phyloP scores from a whole-genome alignment of 2,329 filamentous ascomycete genomes.

The Stagonosporopsis cucurbitacearum region DNA sequence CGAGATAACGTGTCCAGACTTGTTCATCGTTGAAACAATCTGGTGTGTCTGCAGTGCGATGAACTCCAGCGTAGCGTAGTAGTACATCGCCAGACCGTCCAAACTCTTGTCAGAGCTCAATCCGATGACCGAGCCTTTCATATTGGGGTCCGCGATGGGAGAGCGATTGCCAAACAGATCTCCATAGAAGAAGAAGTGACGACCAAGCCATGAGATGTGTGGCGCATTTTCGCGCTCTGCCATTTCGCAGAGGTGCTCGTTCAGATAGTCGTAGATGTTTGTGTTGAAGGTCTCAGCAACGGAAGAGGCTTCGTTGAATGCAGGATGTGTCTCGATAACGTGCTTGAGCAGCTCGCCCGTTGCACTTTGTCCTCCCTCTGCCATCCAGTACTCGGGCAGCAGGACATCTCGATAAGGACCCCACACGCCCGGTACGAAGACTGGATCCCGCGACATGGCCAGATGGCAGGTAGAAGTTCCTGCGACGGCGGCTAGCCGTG shows the following conservation, averaged over 20 bases:
- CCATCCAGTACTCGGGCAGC: slow-evolving; percentile 92
- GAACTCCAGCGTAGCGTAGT: slow-evolving; percentile 97
- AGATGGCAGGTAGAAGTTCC: slow-evolving; percentile 97
- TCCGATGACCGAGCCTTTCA: slow-evolving; percentile 89
- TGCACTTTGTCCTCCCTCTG: slow-evolving; percentile 94
- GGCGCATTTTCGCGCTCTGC: slow-evolving; percentile 72
- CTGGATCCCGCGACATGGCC: slow-evolving; percentile 89
- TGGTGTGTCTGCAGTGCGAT: slow-evolving; percentile 96
- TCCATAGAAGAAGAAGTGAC: slow-evolving; percentile 98
- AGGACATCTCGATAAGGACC: slow-evolving; percentile 95
- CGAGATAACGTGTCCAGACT: slow-evolving; percentile 81
- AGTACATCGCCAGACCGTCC: slow-evolving; percentile 86
- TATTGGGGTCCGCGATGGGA: slow-evolving; percentile 88
- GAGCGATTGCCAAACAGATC: slow-evolving; percentile 97
- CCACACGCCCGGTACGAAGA: slow-evolving; percentile 97
- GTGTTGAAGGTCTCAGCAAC: slow-evolving; percentile 81
- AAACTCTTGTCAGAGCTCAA: slow-evolving; percentile 85
- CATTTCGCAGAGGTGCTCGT: slow-evolving; percentile 82
- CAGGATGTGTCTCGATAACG: slow-evolving; percentile 92
- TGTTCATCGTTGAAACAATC: slow-evolving; percentile 94
- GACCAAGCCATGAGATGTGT: slow-evolving; percentile 81
- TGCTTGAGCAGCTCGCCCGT: slow-evolving; percentile 94
- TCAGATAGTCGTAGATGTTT: slow-evolving; percentile 95
- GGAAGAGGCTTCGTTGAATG: slow-evolving; percentile 79
- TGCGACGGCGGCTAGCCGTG: slow-evolving; percentile 88